Conservation (phyloP, 2,329 filamentous ascomycete genomes). For the Curvularia sp. region DNA sequence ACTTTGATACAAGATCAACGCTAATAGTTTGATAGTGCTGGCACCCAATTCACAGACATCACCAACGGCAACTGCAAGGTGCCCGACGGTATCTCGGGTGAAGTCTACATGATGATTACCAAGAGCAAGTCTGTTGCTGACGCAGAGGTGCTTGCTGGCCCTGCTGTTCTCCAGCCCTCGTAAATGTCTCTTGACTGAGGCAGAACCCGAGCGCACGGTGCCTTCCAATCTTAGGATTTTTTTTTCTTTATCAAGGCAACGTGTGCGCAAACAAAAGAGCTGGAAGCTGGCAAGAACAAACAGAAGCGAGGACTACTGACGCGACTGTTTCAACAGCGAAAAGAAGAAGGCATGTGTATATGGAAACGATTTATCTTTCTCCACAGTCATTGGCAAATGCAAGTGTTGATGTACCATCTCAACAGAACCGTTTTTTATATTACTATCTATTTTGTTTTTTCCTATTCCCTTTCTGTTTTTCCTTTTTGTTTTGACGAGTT, state of each 20-base stretch:
- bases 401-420: conserved; percentile 32
- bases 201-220: conserved; percentile 9
- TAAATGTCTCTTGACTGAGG: conserved; percentile 25
- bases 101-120: conserved; percentile 72
- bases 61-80: conserved; percentile 64
- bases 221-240: conserved; percentile 12
- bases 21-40: conserved; percentile 34
- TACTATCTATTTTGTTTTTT: conserved; percentile 20
- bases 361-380: conserved; percentile 34
- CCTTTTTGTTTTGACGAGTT: not conserved
- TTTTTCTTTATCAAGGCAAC: conserved; percentile 8
- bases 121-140: conserved; percentile 51
- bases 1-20: conserved; percentile 28
- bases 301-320: not conserved
- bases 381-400: conserved; percentile 46
- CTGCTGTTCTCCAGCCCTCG: conserved; percentile 50
- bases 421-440: conserved; percentile 2
- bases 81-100: conserved; percentile 67
- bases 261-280: conserved; percentile 5
- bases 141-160: conserved; percentile 66
- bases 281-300: conserved; percentile 10
- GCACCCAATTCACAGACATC: conserved; percentile 63
- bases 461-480: conserved; percentile 25
- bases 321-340: conserved; percentile 6
- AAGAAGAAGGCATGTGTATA: conserved; percentile 27